These are phyloP conservation scores for Zymoseptoria crescenta DNA, from an alignment of 2,329 filamentous ascomycete genomes.

Conservation along the genomic window DNA sequence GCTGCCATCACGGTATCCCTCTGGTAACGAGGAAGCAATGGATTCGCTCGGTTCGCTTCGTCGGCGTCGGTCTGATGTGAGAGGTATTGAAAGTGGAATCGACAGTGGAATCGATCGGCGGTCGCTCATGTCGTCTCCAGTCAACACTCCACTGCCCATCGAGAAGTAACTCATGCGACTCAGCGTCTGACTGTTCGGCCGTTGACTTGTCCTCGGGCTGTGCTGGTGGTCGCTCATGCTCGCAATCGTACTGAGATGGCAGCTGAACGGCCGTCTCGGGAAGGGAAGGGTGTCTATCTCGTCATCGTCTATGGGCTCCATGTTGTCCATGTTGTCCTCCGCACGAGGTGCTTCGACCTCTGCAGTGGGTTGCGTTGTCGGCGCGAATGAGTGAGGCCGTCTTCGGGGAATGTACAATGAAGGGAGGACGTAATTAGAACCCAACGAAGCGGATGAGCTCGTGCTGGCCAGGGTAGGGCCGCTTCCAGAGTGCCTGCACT, in stretches of 20 bases:
- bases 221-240: conserved; percentile 24
- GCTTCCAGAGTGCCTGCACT: conserved; percentile 14
- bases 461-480: conserved; percentile 16
- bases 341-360: background rate
- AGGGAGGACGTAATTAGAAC: conserved; percentile 23
- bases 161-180: conserved; percentile 26
- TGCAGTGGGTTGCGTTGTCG: background rate
- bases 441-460: conserved; percentile 20
- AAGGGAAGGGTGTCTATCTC: conserved; percentile 26
- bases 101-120: conserved; percentile 2
- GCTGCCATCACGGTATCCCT: conserved; percentile 9
- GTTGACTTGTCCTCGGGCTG: conserved; percentile 15
- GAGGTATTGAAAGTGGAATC: conserved; percentile 16
- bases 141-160: conserved; percentile 26
- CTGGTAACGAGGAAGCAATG: conserved; percentile 12
- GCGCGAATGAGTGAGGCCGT: conserved; percentile 7
- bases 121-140: conserved; percentile 20
- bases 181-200: background rate
- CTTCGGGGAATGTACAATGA: conserved; percentile 29
- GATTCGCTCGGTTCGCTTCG: conserved; percentile 22
- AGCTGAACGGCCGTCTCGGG: conserved; percentile 24
- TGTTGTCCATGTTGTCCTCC: conserved; percentile 8
- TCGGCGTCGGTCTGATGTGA: conserved; percentile 10
- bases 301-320: conserved; percentile 22
- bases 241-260: conserved; percentile 31